Conservation (phyloP, 495 filamentous ascomycete species). For the Penicillium mononematosum region DNA sequence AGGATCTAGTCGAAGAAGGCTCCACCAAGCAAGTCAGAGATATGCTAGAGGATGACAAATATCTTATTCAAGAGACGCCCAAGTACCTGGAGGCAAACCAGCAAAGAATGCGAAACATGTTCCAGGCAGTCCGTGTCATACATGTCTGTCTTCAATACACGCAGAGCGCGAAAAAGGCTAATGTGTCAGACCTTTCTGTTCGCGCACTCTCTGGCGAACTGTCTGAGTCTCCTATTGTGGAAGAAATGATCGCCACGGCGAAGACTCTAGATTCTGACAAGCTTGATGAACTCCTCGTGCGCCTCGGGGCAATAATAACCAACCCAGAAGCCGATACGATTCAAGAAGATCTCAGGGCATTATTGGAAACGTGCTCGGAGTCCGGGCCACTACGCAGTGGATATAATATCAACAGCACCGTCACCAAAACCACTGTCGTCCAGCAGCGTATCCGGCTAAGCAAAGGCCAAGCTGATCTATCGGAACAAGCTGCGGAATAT, state of each 20-base stretch:
- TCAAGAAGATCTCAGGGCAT: conserved; percentile 28
- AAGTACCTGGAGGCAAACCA: conserved; percentile 37
- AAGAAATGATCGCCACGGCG: conserved; percentile 52
- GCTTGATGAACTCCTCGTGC: conserved; percentile 23
- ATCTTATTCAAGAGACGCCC: conserved; percentile 38
- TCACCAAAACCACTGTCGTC: conserved; percentile 78
- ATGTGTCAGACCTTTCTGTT: conserved; percentile 54
- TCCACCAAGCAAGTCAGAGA: conserved; percentile 39
- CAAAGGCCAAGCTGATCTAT: conserved; percentile 71
- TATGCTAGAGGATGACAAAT: conserved; percentile 54
- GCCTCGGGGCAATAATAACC: conserved; percentile 20
- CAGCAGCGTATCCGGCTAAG: conserved; percentile 85
- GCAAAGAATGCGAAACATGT: conserved; percentile 44
- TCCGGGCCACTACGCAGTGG: conserved; percentile 64
- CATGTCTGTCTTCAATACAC: conserved; percentile 43
- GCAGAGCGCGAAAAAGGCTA: conserved; percentile 35
- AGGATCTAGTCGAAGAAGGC: conserved; percentile 44
- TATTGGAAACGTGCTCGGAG: conserved; percentile 41
- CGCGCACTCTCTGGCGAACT: conserved; percentile 59
- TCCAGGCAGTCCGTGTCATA: conserved; percentile 48
- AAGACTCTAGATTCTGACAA: conserved; percentile 50
- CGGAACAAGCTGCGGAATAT: conserved; percentile 72
- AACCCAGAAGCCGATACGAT: conserved; percentile 21
- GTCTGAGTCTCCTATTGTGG: conserved; percentile 46
- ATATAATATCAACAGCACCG: conserved; percentile 67